A percentile compares a stretch with the other conserved stretches of the same genome.
These are phyloP conservation scores for Garcia nutans DNA, from an alignment of 345 rosid species.

Conservation along the genomic window DNA sequence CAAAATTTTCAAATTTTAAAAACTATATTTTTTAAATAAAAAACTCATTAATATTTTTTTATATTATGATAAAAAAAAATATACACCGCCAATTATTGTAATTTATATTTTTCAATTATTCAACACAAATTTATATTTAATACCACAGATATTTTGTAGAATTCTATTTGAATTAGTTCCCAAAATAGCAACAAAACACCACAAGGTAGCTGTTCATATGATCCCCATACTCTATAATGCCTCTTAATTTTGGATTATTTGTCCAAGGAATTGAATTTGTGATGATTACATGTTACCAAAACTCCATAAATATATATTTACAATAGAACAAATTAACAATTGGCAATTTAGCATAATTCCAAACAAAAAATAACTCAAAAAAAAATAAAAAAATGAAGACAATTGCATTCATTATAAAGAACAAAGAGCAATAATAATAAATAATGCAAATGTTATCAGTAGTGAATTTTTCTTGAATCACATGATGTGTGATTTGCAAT, in stretches of 20 bases:
- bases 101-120: too few species aligned
- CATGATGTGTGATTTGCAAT: constrained; percentile 12
- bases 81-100: too few species aligned
- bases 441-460: not conserved
- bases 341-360: too few species aligned
- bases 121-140: too few species aligned
- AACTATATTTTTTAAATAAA: too few species aligned
- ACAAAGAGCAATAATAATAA: not conserved
- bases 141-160: too few species aligned
- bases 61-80: too few species aligned
- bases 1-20: too few species aligned
- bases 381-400: not conserved
- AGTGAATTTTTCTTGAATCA: constrained; percentile 9
- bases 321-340: too few species aligned
- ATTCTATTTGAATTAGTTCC: not conserved
- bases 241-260: not conserved
- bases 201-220: not conserved
- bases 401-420: not conserved
- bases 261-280: not conserved
- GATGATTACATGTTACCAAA: not conserved
- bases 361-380: not conserved
- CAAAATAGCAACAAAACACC: not conserved
- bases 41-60: too few species aligned
- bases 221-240: not conserved
- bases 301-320: not conserved